Conservation (phyloP, 2,329 filamentous ascomycete genomes). For the Diatrype stigma region DNA sequence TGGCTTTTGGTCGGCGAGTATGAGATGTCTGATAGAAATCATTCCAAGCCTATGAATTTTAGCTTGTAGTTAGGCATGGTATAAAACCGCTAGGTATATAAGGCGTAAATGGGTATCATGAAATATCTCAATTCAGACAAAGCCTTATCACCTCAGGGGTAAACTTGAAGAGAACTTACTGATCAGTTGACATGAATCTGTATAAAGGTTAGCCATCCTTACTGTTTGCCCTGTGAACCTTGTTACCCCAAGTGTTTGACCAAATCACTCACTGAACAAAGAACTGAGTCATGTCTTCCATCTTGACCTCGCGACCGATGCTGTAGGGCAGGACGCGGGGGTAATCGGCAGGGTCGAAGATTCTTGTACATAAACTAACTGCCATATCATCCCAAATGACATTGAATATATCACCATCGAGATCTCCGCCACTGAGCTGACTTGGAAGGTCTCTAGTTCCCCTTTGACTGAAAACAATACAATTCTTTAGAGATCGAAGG, state of each 20-base stretch:
- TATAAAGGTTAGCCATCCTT: neutral
- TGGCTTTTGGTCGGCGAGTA: slow-evolving; percentile 55
- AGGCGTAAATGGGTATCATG: neutral
- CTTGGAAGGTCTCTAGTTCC: slow-evolving; percentile 73
- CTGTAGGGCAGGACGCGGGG: slow-evolving; percentile 51
- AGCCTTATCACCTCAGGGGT: neutral
- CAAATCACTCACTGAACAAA: slow-evolving; percentile 62
- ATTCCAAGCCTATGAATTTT: slow-evolving; percentile 27
- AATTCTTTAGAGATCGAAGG: slow-evolving; percentile 62
- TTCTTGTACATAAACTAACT: slow-evolving; percentile 31
- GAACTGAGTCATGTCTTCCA: slow-evolving; percentile 70
- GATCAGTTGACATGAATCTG: slow-evolving; percentile 26
- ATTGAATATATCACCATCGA: slow-evolving; percentile 80
- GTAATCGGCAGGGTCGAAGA: slow-evolving; percentile 65
- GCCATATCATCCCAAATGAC: slow-evolving; percentile 66
- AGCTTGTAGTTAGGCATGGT: neutral
- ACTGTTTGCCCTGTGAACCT: slow-evolving; percentile 30
- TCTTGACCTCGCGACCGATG: slow-evolving; percentile 56
- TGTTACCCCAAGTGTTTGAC: slow-evolving; percentile 61
- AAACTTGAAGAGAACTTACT: slow-evolving; percentile 15
- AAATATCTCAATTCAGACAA: neutral
- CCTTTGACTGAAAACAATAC: slow-evolving; percentile 70
- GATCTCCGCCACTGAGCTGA: slow-evolving; percentile 73
- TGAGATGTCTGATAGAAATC: slow-evolving; percentile 61
- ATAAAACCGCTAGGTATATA: neutral